Base-by-base conservation (phyloP, 495 filamentous ascomycete genomes). In the Entonaema liquescens region DNA sequence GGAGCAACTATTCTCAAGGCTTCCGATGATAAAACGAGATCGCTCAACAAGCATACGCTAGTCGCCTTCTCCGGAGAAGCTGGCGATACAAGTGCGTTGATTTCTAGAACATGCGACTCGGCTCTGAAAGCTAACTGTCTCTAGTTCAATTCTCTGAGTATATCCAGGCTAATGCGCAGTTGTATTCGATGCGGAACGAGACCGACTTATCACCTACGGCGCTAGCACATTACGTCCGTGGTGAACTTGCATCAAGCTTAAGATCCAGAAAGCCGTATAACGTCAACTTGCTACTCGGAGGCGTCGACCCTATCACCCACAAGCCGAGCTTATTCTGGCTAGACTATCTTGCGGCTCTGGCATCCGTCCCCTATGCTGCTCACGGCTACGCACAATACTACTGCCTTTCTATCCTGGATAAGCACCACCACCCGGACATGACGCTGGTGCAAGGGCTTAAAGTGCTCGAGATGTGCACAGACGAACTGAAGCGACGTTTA, bases 321-420 rank as follows among this genome's bases (percentile, higher is more conserved):
- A 89, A 93, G 83, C 94, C 96, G 15, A 90, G 89, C 76, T 83
- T 99, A 63, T 97, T 95, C 88, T 99, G 95, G 95, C 86, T 97
- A 65, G 95, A 99, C 80, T 98, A 98, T 79, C 88, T 99, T 77
- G 95, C 95, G 57, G 89, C 94, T 40, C 82, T 93, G 77, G 95
- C 94, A 2, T 84, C 89, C 13, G 84, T 98, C 31, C 95, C 95
- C 69, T 99, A 99, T 79, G 96, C 95, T 26, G 95, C 96, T 50
- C 95, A 99, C 73, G 95, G 95, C 63, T 99, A 99, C 81, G 96
- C 95, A 35, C 95, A 99, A 89, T 97, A 97, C 82, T 97, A 97
- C 85, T 97, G 94, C 79, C 85, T 98, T 47, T 96, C 93, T 2
- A 94, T 97, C 67, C 88, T 99, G 19, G 95, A 99, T 83, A 99